Base-by-base conservation (phyloP, 106 monocot genomes). In the Dendrobium catenatum region DNA sequence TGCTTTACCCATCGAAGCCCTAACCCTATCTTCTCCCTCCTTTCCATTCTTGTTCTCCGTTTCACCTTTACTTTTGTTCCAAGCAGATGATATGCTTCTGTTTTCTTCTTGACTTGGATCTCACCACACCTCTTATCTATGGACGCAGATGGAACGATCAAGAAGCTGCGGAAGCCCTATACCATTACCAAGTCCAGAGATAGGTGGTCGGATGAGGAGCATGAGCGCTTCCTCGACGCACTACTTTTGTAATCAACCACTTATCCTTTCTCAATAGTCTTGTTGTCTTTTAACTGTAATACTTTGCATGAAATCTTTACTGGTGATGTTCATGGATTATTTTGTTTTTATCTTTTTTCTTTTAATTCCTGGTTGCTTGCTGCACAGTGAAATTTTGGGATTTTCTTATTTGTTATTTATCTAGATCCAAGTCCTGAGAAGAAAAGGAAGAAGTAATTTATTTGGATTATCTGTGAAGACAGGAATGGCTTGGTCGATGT, bases 181-280 rank as follows among this genome's bases (percentile, higher is more conserved):
- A 83, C 83, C 17, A 83, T 83, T 41, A 83, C 83, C 27, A 83
- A 83, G 73, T 79, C 79, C 1, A 83, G 83, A 46, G 83, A 83
- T 29, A 43, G 83, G 31, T 83, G 83, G 83, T 79, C 83, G 22
- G 83, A 83, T 54, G 83, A 83, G 83, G 83, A 83, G 83, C 83
- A 83, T 16, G 83, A 83, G 73, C 78, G 83, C 9, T 83, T 83
- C 20, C 83, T 83, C n/a, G 83, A 83, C 6, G 83, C 78, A 1
- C 83, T 83, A 4, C 46, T 83, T 55, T 49, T 83, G 83, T 83
- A 83, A 83, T 56, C 5, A 47, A 10, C 13, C 48, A 48, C 19
- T 51, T 19, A 10, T 49, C 19, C 41, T 74, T 44, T 44, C 37
- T 74, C 61, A 70, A 70, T 15, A 10, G 11, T 37, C 33, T 70